Evolutionary conservation across 371 early-diverging fungal genomes (phyloP).

Genomic region (Lichtheimia ramosa): DNA sequence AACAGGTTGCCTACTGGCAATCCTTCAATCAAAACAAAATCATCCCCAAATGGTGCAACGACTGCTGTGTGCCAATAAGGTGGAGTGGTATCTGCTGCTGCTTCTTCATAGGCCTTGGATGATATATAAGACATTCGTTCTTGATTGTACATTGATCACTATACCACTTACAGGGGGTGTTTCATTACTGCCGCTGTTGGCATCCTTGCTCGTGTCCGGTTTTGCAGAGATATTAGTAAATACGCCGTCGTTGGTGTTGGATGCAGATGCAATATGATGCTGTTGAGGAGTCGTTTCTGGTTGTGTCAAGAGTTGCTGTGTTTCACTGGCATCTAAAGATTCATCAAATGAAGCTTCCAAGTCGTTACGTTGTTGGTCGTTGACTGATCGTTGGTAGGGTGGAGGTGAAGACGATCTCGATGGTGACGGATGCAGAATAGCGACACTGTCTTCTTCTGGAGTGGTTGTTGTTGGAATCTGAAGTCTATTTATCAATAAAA

Average conservation of each 20-base stretch:
- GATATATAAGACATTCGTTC: not conserved
- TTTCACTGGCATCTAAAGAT: conserved; percentile 1
- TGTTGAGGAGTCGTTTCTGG: not conserved
- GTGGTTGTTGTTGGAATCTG: not conserved
- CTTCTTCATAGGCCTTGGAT: conserved; percentile 59
- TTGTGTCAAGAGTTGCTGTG: conserved; percentile 4
- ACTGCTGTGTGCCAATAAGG: conserved; percentile 63
- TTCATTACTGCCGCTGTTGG: conserved; percentile 32
- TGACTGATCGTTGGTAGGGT: not conserved
- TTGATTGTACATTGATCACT: not conserved
- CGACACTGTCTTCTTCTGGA: not conserved
- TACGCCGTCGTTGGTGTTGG: conserved; percentile 55
- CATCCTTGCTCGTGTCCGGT: conserved; percentile 31
- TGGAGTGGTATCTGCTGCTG: conserved; percentile 61
- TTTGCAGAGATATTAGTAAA: conserved; percentile 59
- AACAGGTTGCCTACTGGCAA: conserved; percentile 60
- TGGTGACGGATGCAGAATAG: not conserved
- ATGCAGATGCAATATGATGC: conserved; percentile 12
- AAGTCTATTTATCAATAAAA: not conserved
- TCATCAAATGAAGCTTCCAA: conserved; percentile 18
- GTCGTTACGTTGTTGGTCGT: conserved; percentile 11
- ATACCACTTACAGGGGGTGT: conserved; percentile 31
- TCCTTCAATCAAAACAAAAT: conserved; percentile 60
- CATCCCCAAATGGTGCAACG: conserved; percentile 53
- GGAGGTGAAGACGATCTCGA: not conserved